phyloP scores from a whole-genome alignment of 2,329 filamentous ascomycete species.

The Akanthomyces muscarius region DNA sequence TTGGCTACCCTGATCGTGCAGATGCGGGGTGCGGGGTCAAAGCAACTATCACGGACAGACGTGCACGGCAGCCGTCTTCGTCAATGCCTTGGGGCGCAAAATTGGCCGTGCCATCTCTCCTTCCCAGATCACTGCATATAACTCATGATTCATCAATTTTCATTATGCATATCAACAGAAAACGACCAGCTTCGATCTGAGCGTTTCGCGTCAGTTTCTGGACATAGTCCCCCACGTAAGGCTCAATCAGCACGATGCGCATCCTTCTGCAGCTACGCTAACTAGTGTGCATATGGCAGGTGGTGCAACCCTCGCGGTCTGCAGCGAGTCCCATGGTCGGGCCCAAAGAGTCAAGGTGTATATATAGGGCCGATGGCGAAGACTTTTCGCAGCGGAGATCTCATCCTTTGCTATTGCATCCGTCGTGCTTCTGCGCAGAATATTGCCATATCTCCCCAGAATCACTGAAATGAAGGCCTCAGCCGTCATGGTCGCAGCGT shows the following conservation, averaged over 20 bases:
- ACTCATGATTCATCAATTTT: no score
- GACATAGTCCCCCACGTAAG: not conserved
- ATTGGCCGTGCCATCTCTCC: not conserved
- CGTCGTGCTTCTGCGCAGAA: not conserved
- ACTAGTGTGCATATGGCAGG: slow-evolving; percentile 15
- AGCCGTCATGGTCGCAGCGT: not conserved
- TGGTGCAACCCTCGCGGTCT: not conserved
- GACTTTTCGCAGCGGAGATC: not conserved
- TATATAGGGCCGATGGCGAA: not conserved
- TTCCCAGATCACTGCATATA: not conserved
- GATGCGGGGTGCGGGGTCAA: not conserved
- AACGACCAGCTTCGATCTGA: not conserved
- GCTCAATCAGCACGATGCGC: not conserved
- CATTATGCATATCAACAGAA: not conserved
- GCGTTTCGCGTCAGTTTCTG: not conserved
- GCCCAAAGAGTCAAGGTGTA: not conserved
- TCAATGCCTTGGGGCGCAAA: no score
- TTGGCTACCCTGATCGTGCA: not conserved
- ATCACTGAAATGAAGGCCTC: not conserved
- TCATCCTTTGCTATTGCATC: not conserved
- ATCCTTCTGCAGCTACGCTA: slow-evolving; percentile 10
- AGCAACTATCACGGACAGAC: not conserved
- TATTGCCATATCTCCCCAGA: not conserved
- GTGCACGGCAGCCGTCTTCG: not conserved
- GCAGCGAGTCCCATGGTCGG: not conserved